Conservation (phyloP, 306 rosid species). For the Vigna nakashimae region DNA sequence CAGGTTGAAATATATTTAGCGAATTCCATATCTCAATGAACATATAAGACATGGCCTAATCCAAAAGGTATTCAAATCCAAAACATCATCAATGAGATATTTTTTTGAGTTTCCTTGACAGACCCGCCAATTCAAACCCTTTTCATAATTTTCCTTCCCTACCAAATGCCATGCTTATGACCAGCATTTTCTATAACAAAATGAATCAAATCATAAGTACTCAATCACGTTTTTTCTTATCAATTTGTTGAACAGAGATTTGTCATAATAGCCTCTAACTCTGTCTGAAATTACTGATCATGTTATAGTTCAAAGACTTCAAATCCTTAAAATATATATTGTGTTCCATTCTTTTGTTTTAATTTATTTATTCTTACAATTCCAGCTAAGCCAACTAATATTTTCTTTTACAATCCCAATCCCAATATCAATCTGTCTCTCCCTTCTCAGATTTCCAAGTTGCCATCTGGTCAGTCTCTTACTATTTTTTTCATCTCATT, state of each 20-base stretch:
- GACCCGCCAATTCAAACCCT: slow-evolving; percentile 3
- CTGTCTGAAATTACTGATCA: slow-evolving; percentile 4
- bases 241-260: slow-evolving; percentile 1
- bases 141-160: slow-evolving; percentile 12
- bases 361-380: not conserved
- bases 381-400: not conserved
- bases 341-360: not conserved
- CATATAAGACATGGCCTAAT: slow-evolving; percentile 2
- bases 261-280: slow-evolving; percentile 15
- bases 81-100: slow-evolving; percentile 11
- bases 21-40: not conserved
- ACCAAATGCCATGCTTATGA: slow-evolving; percentile 19
- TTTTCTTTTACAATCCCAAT: not conserved
- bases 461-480: slow-evolving; percentile 75
- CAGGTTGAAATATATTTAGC: slow-evolving; percentile 49
- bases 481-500: not conserved
- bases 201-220: slow-evolving; percentile 19
- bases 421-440: slow-evolving; percentile 41
- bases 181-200: not conserved
- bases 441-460: slow-evolving; percentile 62
- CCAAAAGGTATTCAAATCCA: slow-evolving; percentile 9
- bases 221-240: not conserved
- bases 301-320: not conserved
- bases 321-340: not conserved
- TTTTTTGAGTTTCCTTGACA: slow-evolving; percentile 1